phyloP scores from a whole-genome alignment of 148 eudicot genomes.

The Polygonum maritimum region DNA sequence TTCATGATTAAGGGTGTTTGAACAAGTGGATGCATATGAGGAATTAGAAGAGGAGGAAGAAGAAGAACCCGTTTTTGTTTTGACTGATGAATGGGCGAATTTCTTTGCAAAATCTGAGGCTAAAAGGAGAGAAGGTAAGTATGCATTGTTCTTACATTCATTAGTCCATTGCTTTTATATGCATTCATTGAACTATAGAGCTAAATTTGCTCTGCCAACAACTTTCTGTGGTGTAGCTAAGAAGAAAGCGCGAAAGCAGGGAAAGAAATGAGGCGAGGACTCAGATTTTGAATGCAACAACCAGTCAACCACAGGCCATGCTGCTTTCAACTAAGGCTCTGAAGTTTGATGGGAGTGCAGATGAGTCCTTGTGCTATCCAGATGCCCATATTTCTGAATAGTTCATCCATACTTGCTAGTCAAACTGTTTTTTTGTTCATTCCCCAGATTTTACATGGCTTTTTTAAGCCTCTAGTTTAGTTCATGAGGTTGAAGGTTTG shows the following conservation, averaged over 20 bases:
- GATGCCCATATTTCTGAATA: not conserved
- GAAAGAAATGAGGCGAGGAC: constrained; percentile 16
- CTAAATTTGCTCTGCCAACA: not conserved
- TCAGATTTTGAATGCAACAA: not conserved
- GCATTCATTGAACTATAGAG: not conserved
- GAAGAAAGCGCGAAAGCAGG: constrained; percentile 44
- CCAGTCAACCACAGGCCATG: not conserved
- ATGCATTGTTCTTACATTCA: not conserved
- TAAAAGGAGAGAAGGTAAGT: constrained; percentile 47
- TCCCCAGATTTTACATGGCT: not conserved
- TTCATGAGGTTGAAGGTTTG: not conserved
- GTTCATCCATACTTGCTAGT: not conserved
- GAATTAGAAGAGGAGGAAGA: constrained; percentile 38
- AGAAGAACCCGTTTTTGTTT: constrained; percentile 55
- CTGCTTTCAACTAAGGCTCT: not conserved
- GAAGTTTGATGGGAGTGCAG: not conserved
- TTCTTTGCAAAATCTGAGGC: constrained; percentile 89
- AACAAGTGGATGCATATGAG: constrained; percentile 10
- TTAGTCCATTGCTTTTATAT: not conserved
- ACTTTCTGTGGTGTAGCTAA: constrained; percentile 26
- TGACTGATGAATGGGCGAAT: constrained; percentile 88
- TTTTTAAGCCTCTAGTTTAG: not conserved
- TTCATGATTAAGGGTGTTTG: constrained; percentile 3
- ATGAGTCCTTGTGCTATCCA: not conserved
- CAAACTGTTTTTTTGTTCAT: not conserved